phyloP scores from a whole-genome alignment of 2,329 filamentous ascomycete genomes.

The Sporothrix globosa region DNA sequence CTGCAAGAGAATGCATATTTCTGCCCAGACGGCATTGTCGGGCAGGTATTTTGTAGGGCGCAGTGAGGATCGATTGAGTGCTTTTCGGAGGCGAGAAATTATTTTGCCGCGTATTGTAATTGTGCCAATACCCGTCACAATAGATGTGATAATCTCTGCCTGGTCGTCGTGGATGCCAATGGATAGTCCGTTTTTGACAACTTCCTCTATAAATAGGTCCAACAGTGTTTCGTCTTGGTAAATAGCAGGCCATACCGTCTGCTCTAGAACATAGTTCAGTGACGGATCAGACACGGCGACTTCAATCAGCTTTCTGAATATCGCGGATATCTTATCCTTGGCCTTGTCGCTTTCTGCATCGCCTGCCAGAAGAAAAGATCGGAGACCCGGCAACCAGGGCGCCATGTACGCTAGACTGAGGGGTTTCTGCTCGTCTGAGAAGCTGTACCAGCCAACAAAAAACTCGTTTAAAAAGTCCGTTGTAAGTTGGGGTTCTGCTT shows the following conservation, averaged over 20 bases:
- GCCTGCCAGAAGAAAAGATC: conserved; percentile 60
- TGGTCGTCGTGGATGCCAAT: conserved; percentile 62
- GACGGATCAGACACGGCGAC: conserved; percentile 64
- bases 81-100: conserved; percentile 67
- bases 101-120: conserved; percentile 68
- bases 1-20: conserved; percentile 68
- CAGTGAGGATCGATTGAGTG: conserved; percentile 67
- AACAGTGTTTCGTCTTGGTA: conserved; percentile 66
- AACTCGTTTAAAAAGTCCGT: conserved; percentile 73
- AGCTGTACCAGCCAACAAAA: conserved; percentile 72
- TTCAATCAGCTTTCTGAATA: conserved; percentile 69
- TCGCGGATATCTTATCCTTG: conserved; percentile 63
- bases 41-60: conserved; percentile 67
- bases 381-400: conserved; percentile 66
- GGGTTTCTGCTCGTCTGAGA: conserved; percentile 67
- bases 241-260: conserved; percentile 67
- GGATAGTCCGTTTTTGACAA: conserved; percentile 64
- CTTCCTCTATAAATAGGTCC: conserved; percentile 69
- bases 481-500: conserved; percentile 67
- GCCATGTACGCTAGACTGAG: conserved; percentile 71
- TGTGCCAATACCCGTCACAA: conserved; percentile 65
- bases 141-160: conserved; percentile 63
- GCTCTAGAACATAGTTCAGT: conserved; percentile 63
- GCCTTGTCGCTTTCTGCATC: conserved; percentile 68
- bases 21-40: conserved; percentile 70